Percentiles rank a stretch among this genome's conserved stretches.
Evolutionary conservation across 1,284 basidiomycete species (phyloP).

Genomic region (Fistulinella staudtii): DNA sequence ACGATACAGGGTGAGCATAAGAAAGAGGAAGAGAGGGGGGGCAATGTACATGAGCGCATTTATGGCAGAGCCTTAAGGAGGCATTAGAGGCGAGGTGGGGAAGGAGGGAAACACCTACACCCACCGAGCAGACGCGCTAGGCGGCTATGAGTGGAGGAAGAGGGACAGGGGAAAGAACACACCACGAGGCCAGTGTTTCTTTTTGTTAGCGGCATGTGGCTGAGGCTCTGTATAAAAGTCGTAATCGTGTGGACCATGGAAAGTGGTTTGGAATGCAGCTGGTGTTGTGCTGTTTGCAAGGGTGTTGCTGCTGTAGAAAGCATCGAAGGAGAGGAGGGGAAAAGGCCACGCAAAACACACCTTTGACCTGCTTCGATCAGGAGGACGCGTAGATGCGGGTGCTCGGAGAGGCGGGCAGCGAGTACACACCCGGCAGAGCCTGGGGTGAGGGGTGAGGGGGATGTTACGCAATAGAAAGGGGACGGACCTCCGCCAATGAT

Average conservation of each 20-base stretch:
- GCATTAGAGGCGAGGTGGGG: background rate
- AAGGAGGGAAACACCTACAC: constrained; percentile 41
- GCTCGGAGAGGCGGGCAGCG: constrained; percentile 61
- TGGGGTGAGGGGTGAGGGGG: constrained; percentile 21
- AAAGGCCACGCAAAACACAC: constrained; percentile 34
- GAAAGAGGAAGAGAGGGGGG: background rate
- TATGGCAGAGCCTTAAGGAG: constrained; percentile 51
- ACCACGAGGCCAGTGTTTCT: constrained; percentile 63
- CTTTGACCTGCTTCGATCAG: constrained; percentile 65
- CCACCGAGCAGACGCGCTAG: constrained; percentile 65
- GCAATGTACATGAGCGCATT: constrained; percentile 66
- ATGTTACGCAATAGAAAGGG: background rate
- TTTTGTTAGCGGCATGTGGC: constrained; percentile 40
- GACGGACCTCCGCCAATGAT: constrained; percentile 58
- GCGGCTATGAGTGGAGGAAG: constrained; percentile 1
- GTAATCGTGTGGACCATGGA: constrained; percentile 44
- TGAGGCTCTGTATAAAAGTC: constrained; percentile 55
- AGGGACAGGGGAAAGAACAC: constrained; percentile 8
- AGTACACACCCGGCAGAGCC: constrained; percentile 69
- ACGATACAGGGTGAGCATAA: constrained; percentile 6
- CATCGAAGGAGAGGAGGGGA: background rate
- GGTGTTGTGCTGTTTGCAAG: constrained; percentile 41
- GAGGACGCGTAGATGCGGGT: constrained; percentile 51
- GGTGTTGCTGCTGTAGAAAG: constrained; percentile 25
- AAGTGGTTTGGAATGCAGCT: constrained; percentile 38